These are phyloP conservation scores for Aeschynomene evenia DNA, from an alignment of 306 rosid species.

Conservation along the genomic window DNA sequence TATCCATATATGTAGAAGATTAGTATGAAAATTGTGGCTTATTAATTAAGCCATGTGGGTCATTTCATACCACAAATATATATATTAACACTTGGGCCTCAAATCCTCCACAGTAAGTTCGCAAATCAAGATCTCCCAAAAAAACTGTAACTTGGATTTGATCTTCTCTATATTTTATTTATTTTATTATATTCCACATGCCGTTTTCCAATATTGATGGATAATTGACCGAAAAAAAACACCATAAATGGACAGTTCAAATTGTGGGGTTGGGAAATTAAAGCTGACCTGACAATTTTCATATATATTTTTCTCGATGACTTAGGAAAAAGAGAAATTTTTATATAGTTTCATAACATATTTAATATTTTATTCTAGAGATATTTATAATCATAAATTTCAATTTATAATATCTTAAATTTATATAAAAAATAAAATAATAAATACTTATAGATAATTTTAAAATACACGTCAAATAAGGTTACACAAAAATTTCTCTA, in stretches of 20 bases:
- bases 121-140: not conserved
- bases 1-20: too few species aligned
- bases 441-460: too few species aligned
- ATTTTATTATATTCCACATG: not conserved
- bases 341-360: too few species aligned
- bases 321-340: too few species aligned
- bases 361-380: too few species aligned
- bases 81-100: not conserved
- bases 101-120: not conserved
- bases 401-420: too few species aligned
- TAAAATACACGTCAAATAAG: too few species aligned
- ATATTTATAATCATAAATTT: too few species aligned
- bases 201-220: not conserved
- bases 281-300: not conserved
- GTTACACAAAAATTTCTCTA: too few species aligned
- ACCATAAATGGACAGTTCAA: too few species aligned
- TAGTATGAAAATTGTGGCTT: not conserved
- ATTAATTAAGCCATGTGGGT: slow-evolving; percentile 8
- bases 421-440: too few species aligned
- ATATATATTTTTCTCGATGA: not conserved
- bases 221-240: too few species aligned
- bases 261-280: not conserved
- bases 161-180: not conserved
- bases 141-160: not conserved
- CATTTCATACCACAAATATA: not conserved